phyloP scores from a whole-genome alignment of 345 rosid species.

The Arabidopsis thaliana region DNA sequence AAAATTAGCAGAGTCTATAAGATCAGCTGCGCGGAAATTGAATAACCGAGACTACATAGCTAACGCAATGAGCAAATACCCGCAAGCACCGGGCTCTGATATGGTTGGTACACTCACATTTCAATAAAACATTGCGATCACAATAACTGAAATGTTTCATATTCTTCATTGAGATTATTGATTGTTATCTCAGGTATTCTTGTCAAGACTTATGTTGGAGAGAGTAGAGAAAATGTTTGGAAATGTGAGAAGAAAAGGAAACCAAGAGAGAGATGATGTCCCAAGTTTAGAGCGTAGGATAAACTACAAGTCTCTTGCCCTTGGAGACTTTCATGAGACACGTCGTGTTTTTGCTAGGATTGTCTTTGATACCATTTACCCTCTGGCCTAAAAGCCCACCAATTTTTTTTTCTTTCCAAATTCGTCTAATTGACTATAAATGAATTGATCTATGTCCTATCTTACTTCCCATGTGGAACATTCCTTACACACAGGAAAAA shows the following conservation, averaged over 20 bases:
- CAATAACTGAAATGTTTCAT: not conserved
- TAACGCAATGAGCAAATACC: slow-evolving; percentile 47
- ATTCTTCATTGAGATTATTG: not conserved
- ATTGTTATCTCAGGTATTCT: slow-evolving; percentile 54
- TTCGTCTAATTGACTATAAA: not conserved
- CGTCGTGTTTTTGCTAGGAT: slow-evolving; percentile 44
- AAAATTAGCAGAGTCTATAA: slow-evolving; percentile 53
- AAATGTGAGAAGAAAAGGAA: slow-evolving; percentile 51
- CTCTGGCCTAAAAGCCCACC: slow-evolving; percentile 23
- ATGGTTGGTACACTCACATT: slow-evolving; percentile 30
- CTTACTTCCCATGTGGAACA: too few species aligned
- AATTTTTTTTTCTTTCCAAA: not conserved
- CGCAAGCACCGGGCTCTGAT: slow-evolving; percentile 47
- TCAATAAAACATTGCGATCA: too few species aligned
- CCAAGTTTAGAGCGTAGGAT: slow-evolving; percentile 52
- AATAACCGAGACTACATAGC: slow-evolving; percentile 41
- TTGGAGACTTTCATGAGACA: slow-evolving; percentile 44
- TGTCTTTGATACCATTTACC: slow-evolving; percentile 46
- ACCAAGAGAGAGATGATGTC: slow-evolving; percentile 40
- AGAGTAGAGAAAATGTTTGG: slow-evolving; percentile 54
- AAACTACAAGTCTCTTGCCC: slow-evolving; percentile 53
- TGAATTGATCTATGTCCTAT: too few species aligned
- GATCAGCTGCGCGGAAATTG: slow-evolving; percentile 38
- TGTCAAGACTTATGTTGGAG: slow-evolving; percentile 47
- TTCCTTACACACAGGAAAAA: too few species aligned